Evolutionary conservation across 116 monocot genomes (phyloP).

Genomic region (Dioscorea cayenensis): DNA sequence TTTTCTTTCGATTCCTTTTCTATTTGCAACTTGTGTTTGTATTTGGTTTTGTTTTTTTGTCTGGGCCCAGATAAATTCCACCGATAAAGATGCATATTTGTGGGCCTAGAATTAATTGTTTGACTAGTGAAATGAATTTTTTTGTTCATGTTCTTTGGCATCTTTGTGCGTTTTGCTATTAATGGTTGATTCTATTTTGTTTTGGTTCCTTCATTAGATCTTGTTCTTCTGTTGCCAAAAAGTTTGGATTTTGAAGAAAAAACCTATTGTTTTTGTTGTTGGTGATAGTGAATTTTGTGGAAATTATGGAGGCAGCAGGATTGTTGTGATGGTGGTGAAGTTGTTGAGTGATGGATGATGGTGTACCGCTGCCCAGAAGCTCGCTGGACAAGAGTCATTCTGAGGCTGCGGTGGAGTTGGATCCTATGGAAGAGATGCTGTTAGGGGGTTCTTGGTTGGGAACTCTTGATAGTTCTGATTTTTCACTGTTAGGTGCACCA

Average conservation of each 20-base stretch:
- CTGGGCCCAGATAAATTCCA: not conserved
- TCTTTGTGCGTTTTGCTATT: not conserved
- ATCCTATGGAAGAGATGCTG: slow-evolving; percentile 27
- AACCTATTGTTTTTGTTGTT: not conserved
- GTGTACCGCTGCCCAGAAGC: not conserved
- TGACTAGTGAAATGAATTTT: not conserved
- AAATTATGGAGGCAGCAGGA: not conserved
- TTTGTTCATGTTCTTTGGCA: not conserved
- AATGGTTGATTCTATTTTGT: not conserved
- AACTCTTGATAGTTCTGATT: not conserved
- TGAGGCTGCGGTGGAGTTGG: slow-evolving; percentile 16
- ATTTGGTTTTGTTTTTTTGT: not conserved
- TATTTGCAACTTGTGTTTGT: not conserved
- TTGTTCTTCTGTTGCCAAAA: not conserved
- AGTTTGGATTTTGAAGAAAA: no score
- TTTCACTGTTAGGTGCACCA: not conserved
- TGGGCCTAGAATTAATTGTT: not conserved
- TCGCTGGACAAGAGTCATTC: not conserved
- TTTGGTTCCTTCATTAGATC: not conserved
- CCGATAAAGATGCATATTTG: not conserved
- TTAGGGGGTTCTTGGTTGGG: slow-evolving; percentile 12
- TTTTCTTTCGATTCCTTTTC: not conserved
- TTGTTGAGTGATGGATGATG: slow-evolving; percentile 13
- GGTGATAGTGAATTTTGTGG: not conserved
- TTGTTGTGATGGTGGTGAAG: not conserved